Evolutionary conservation across 345 rosid species (phyloP).

Genomic region (Brassica nigra): DNA sequence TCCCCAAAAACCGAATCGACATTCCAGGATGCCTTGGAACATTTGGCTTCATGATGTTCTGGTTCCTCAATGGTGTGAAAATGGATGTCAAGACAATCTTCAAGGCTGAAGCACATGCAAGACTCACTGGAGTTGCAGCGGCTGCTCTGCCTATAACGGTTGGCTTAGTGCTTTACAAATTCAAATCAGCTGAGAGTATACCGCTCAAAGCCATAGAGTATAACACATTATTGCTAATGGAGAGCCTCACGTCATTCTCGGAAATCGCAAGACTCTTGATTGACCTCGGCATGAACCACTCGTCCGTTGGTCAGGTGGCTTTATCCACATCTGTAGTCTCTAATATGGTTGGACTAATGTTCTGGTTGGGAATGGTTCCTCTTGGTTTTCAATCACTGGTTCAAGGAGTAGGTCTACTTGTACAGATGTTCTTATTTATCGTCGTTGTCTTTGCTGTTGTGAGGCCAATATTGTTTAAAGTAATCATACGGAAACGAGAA

Average conservation of each 20-base stretch:
- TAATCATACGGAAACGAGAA: slow-evolving; percentile 30
- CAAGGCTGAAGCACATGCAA: slow-evolving; percentile 35
- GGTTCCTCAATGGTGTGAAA: slow-evolving; percentile 59
- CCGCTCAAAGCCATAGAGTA: neutral
- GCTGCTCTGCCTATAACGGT: slow-evolving; percentile 32
- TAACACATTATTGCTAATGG: slow-evolving; percentile 25
- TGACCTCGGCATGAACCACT: slow-evolving; percentile 53
- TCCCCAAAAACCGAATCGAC: slow-evolving; percentile 28
- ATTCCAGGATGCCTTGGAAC: slow-evolving; percentile 41
- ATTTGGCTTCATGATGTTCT: slow-evolving; percentile 46
- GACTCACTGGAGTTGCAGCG: slow-evolving; percentile 33
- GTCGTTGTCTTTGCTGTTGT: neutral
- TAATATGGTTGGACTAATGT: slow-evolving; percentile 22
- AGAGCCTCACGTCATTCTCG: slow-evolving; percentile 43
- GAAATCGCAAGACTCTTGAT: slow-evolving; percentile 51
- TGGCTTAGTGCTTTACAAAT: neutral
- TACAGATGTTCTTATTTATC: neutral
- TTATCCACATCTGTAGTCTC: slow-evolving; percentile 46
- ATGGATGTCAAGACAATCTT: slow-evolving; percentile 44
- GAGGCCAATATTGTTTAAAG: slow-evolving; percentile 35
- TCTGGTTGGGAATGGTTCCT: neutral
- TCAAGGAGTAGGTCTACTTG: neutral
- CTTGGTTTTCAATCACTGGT: neutral
- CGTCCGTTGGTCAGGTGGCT: slow-evolving; percentile 52
- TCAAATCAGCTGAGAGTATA: neutral